Percentiles rank a stretch among this genome's conserved stretches.
phyloP scores from a whole-genome alignment of 257 asterid genomes.

The Gentiana macrophylla region DNA sequence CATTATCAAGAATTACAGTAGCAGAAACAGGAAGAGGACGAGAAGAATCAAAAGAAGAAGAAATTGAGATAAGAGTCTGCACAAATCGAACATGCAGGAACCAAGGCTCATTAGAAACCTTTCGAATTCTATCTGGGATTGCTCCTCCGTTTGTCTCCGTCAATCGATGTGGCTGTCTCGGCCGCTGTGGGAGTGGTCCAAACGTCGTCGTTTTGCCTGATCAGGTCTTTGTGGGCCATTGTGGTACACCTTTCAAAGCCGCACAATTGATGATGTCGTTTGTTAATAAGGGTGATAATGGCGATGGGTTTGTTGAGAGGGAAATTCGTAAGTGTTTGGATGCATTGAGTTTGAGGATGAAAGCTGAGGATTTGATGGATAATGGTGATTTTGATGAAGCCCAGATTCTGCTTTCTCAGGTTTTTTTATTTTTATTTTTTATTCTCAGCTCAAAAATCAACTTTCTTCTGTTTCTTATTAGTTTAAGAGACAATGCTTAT shows the following conservation, averaged over 20 bases:
- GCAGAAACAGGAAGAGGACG: background rate
- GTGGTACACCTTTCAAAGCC: constrained; percentile 66
- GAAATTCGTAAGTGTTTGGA: constrained; percentile 41
- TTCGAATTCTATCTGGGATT: constrained; percentile 66
- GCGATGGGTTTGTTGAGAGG: constrained; percentile 15
- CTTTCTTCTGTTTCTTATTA: background rate
- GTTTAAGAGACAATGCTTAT: background rate
- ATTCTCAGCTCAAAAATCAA: background rate
- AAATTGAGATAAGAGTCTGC: constrained; percentile 54
- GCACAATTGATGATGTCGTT: constrained; percentile 41
- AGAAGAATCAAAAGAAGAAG: constrained; percentile 14
- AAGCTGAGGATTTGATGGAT: constrained; percentile 55
- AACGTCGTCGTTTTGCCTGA: constrained; percentile 62
- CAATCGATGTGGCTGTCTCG: constrained; percentile 79
- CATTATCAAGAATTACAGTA: constrained; percentile 11
- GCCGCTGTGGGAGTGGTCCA: constrained; percentile 81
- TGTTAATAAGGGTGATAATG: constrained; percentile 16
- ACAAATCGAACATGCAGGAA: constrained; percentile 66
- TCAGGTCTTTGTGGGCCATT: constrained; percentile 45
- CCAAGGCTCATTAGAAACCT: constrained; percentile 68
- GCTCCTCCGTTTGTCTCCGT: constrained; percentile 59
- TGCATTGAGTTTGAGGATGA: constrained; percentile 78
- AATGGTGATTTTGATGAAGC: constrained; percentile 44
- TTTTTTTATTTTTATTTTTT: background rate
- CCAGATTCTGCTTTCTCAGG: constrained; percentile 58